Evolutionary conservation across 495 filamentous ascomycete species (phyloP).

Genomic region (Aspergillus sclerotiicarbonarius): DNA sequence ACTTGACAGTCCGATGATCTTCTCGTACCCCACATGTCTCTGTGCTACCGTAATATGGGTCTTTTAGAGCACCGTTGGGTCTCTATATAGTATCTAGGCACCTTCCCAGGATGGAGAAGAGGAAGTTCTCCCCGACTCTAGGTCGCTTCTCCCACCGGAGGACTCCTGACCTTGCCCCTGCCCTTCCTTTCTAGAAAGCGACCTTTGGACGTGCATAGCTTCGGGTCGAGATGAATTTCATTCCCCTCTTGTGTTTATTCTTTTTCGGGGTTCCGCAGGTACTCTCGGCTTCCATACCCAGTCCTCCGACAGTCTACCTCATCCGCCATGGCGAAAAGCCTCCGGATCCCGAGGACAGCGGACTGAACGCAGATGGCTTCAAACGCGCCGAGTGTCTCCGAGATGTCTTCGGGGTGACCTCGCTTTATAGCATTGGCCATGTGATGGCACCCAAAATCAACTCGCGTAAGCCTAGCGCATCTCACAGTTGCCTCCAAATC

Average conservation of each 20-base stretch:
- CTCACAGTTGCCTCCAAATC: neutral
- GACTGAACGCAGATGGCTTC: slow-evolving; percentile 39
- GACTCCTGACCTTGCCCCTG: neutral
- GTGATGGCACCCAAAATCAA: slow-evolving; percentile 46
- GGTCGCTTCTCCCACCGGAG: neutral
- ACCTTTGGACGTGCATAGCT: neutral
- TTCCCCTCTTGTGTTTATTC: neutral
- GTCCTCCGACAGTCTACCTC: slow-evolving; percentile 41
- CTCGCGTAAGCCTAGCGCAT: slow-evolving; percentile 17
- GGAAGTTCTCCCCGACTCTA: neutral
- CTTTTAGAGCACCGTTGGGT: neutral
- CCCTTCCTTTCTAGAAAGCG: neutral
- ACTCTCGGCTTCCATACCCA: neutral
- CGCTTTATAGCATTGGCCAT: slow-evolving; percentile 44
- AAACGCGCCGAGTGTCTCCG: slow-evolving; percentile 48
- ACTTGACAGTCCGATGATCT: neutral
- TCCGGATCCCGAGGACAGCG: slow-evolving; percentile 31
- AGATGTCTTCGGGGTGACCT: slow-evolving; percentile 39
- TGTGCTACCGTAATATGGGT: neutral
- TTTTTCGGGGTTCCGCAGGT: neutral
- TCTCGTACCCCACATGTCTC: neutral
- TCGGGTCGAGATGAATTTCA: neutral
- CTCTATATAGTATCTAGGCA: neutral
- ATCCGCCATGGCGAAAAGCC: slow-evolving; percentile 57
- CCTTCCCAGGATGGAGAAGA: neutral